These are phyloP conservation scores for Uronychia binucleata DNA, from an alignment of 73 alveolate species.

Conservation along the genomic window DNA sequence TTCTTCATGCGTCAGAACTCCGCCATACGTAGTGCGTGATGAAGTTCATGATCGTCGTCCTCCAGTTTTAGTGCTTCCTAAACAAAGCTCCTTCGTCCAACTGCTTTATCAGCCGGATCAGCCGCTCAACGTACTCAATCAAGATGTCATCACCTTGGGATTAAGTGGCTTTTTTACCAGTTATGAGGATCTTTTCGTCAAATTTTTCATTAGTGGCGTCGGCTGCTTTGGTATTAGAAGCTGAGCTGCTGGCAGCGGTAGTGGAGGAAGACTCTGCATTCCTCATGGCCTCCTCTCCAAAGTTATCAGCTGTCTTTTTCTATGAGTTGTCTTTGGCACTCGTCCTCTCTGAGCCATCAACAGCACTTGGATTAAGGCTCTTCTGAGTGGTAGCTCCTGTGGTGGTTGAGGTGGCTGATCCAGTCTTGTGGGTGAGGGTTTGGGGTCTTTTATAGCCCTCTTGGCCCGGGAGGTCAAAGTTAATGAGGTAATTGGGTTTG, in stretches of 20 bases:
- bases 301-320: no score
- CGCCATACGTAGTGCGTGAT: constrained; percentile 61
- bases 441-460: background rate
- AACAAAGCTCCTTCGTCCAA: background rate
- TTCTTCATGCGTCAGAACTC: constrained; percentile 38
- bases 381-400: background rate
- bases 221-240: no score
- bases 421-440: background rate
- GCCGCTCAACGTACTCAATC: constrained; percentile 53
- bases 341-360: no score
- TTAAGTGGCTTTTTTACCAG: no score
- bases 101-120: background rate
- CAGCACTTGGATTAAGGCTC: no score
- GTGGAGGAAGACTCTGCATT: no score
- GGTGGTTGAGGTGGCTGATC: background rate
- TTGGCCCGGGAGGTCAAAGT: background rate
- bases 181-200: constrained; percentile 49
- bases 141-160: constrained; percentile 66
- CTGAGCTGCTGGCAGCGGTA: no score
- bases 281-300: no score
- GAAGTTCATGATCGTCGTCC: constrained; percentile 27
- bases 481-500: background rate
- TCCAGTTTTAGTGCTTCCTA: constrained; percentile 18
- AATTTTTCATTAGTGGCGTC: background rate
- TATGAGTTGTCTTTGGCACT: no score